Evolutionary conservation across 306 rosid species (phyloP).

Genomic region (Vigna unguiculata): DNA sequence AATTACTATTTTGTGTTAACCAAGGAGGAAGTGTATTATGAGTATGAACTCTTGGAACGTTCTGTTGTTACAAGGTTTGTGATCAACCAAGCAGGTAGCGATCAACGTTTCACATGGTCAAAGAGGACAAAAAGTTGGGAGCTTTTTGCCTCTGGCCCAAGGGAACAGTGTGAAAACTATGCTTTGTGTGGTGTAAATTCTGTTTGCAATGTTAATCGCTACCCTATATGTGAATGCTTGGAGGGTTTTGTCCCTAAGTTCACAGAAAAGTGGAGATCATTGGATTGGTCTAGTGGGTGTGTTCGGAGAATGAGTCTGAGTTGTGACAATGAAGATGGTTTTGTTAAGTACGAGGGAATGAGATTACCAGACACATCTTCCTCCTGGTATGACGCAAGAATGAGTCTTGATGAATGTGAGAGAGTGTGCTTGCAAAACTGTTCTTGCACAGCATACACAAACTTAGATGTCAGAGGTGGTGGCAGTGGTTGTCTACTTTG

Average conservation of each 20-base stretch:
- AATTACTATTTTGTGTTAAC: constrained; percentile 25
- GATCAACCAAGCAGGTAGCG: constrained; percentile 8
- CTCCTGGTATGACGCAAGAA: constrained; percentile 32
- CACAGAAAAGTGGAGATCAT: neutral
- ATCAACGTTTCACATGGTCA: constrained; percentile 22
- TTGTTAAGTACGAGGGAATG: constrained; percentile 35
- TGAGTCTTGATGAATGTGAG: constrained; percentile 40
- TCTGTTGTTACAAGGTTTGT: constrained; percentile 6
- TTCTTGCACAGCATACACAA: constrained; percentile 42
- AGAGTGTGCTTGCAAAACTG: constrained; percentile 39
- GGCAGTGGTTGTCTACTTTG: constrained; percentile 53
- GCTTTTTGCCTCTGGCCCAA: constrained; percentile 22
- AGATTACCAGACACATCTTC: constrained; percentile 45
- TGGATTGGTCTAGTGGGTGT: constrained; percentile 44
- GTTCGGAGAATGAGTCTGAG: constrained; percentile 1
- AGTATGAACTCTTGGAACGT: constrained; percentile 6
- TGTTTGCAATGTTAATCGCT: constrained; percentile 27
- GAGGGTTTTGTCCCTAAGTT: constrained; percentile 30
- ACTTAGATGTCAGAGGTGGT: constrained; percentile 16
- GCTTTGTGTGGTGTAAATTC: constrained; percentile 44
- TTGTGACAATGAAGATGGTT: constrained; percentile 38
- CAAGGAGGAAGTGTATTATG: constrained; percentile 27
- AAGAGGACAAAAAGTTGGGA: constrained; percentile 24
- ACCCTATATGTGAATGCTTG: constrained; percentile 41
- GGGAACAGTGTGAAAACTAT: constrained; percentile 48